A percentile compares a stretch with the other conserved stretches of the same genome.
phyloP scores from a whole-genome alignment of 2,329 filamentous ascomycete genomes.

The Dryadomyces sulphureus region DNA sequence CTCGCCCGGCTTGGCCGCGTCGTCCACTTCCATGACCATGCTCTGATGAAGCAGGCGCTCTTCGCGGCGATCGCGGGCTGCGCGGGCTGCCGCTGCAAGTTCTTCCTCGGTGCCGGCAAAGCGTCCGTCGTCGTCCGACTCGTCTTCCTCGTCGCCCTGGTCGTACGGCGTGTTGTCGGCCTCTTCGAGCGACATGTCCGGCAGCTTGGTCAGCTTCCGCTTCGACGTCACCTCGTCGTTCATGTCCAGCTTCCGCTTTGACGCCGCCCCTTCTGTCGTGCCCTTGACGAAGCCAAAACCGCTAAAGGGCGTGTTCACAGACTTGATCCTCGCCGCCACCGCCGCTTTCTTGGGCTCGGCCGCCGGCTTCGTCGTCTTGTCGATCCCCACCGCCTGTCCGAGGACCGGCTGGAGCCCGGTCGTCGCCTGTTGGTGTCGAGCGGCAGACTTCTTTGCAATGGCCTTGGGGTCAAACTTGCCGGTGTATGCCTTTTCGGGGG shows the following conservation, averaged over 20 bases:
- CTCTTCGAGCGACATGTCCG: slow-evolving; percentile 55
- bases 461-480: slow-evolving; percentile 81
- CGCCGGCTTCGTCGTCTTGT: slow-evolving; percentile 11
- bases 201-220: slow-evolving; percentile 83
- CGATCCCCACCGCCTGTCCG: slow-evolving; percentile 20
- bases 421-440: slow-evolving; percentile 38
- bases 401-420: slow-evolving; percentile 32
- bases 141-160: slow-evolving; percentile 48
- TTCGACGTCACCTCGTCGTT: slow-evolving; percentile 78
- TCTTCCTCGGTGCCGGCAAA: slow-evolving; percentile 79
- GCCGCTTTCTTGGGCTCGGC: neutral
- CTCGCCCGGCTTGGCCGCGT: slow-evolving; percentile 1
- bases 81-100: slow-evolving; percentile 68
- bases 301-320: slow-evolving; percentile 48
- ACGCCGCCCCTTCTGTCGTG: slow-evolving; percentile 46
- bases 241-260: slow-evolving; percentile 66
- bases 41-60: slow-evolving; percentile 42
- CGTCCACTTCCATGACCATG: slow-evolving; percentile 30
- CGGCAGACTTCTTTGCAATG: slow-evolving; percentile 64
- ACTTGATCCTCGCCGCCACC: neutral
- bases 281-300: slow-evolving; percentile 60
- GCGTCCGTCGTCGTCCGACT: slow-evolving; percentile 60
- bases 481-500: slow-evolving; percentile 46
- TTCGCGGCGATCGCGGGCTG: slow-evolving; percentile 72
- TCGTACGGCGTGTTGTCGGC: slow-evolving; percentile 45